Evolutionary conservation across 768 basidiomycete species (phyloP), one percentile per base, ranked within the genome.

Genomic region (Daedaleopsis sinensis): DNA sequence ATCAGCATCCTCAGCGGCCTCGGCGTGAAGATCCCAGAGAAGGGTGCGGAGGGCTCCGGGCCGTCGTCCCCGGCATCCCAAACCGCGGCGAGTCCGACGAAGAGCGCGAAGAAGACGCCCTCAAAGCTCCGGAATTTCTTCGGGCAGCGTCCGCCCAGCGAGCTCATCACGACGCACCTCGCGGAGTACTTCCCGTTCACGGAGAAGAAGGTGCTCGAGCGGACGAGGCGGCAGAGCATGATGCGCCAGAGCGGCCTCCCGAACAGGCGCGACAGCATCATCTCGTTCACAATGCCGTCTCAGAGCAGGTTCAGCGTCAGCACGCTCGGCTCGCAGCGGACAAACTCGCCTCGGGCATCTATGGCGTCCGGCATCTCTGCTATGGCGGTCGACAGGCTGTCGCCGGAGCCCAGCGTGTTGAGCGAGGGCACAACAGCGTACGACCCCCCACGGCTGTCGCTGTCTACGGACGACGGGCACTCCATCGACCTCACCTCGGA

Each of bases 81-180:
- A 62, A 32, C 61, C 71, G n/a, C 77, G 59, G 76, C 76, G 44
- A 72, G 69, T 61, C 76, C 72, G 39, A 77, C 76, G 58, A 74
- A 70, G 65, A 63, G 52, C 35, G 65, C 59, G 13, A 52, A 51
- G 44, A 58, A 52, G 35, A 46, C 23, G 51, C 84, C 88, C 4
- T 84, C 84, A 21, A 95, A 93, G 70, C 73, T 95, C 50, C 91
- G 91, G 74, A 95, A 94, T 80, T 99, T 98, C 81, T 96, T 98
- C 67, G 97, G 96, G 16, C 97, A 98, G 70, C 91, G 97, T 43
- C 97, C 97, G 0, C 96, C 97, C 0, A 94, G 91, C 76, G 97
- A 98, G 74, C 86, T 98, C 64, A 98, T 98, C 78, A 93, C 96
- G 24, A 96, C 82, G 8, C 96, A 98, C 71, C 76, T 98, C 53